A percentile compares a stretch with the other conserved stretches of the same genome.
Evolutionary conservation across 2,329 filamentous ascomycete genomes (phyloP).

Genomic region (Aspergillus felis): DNA sequence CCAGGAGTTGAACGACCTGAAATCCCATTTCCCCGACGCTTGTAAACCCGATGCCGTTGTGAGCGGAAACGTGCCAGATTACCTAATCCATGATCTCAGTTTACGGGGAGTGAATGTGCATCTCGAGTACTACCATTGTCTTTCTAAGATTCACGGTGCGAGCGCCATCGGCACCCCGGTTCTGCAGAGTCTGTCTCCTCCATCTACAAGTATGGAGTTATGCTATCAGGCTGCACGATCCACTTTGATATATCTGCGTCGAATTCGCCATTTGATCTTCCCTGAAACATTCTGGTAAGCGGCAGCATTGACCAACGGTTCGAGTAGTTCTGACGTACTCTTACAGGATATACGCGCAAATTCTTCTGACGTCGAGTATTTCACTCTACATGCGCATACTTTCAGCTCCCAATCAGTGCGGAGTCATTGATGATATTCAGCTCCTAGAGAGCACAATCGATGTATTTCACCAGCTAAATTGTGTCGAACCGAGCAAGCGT

Average conservation of each 20-base stretch:
- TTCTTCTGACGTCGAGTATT: conserved; percentile 15
- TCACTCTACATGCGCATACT: conserved; percentile 15
- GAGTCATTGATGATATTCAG: conserved; percentile 9
- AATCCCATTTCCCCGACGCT: conserved; percentile 12
- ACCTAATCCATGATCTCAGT: conserved; percentile 22
- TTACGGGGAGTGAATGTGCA: conserved; percentile 21
- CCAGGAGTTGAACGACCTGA: conserved; percentile 18
- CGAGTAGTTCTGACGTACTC: background rate
- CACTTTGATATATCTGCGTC: conserved; percentile 18
- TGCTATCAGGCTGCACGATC: conserved; percentile 22
- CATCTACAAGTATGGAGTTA: conserved; percentile 20
- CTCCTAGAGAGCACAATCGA: conserved; percentile 12
- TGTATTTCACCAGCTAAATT: background rate
- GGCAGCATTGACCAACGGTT: background rate
- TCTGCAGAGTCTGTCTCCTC: conserved; percentile 3
- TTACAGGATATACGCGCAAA: conserved; percentile 21
- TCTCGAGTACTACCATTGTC: conserved; percentile 23
- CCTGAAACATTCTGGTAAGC: conserved; percentile 20
- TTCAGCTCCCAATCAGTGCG: conserved; percentile 1
- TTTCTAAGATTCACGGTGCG: conserved; percentile 22
- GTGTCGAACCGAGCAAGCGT: background rate
- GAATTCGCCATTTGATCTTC: conserved; percentile 14
- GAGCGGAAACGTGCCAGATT: conserved; percentile 12
- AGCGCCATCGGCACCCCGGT: conserved; percentile 3
- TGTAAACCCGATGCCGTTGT: conserved; percentile 17